These are phyloP conservation scores for Pythium graminicola DNA, from an alignment of 352 stramenopile genomes.

Conservation along the genomic window DNA sequence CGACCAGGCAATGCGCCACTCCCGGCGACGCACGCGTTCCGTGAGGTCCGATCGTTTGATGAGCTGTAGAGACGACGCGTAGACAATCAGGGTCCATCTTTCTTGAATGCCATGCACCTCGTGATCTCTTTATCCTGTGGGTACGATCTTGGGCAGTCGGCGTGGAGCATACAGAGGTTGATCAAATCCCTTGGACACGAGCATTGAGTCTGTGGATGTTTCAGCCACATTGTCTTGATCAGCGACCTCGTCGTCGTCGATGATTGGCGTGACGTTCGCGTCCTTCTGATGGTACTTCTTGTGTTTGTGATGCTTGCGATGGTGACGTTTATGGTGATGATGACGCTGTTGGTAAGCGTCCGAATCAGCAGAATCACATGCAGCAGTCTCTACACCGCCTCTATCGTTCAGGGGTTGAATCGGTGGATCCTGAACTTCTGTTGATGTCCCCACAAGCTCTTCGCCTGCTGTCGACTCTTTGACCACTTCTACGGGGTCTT, in stretches of 20 bases:
- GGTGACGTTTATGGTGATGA: slow-evolving; percentile 3
- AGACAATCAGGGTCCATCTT: not conserved
- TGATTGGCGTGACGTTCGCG: not conserved
- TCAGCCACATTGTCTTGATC: not conserved
- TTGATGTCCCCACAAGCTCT: too few relatives aligned
- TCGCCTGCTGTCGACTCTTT: too few relatives aligned
- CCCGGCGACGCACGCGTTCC: slow-evolving; percentile 46
- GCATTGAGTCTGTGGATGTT: not conserved
- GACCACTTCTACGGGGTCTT: too few relatives aligned
- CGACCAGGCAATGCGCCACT: slow-evolving; percentile 82
- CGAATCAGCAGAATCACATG: not conserved
- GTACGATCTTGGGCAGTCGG: slow-evolving; percentile 22
- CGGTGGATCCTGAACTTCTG: too few relatives aligned
- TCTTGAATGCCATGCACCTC: not conserved
- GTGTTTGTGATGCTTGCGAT: slow-evolving; percentile 3
- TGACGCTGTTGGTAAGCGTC: not conserved
- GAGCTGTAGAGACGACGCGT: slow-evolving; percentile 33
- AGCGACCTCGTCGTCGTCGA: not conserved
- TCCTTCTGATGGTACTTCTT: slow-evolving; percentile 15
- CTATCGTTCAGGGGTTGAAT: not conserved
- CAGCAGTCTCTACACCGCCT: too few relatives aligned
- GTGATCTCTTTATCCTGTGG: slow-evolving; percentile 5
- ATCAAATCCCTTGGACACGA: slow-evolving; percentile 11
- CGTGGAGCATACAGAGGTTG: slow-evolving; percentile 18
- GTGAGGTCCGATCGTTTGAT: slow-evolving; percentile 49